Evolutionary conservation across 805 yeast species (phyloP), one percentile per base, ranked within the genome.

Genomic region (Brettanomyces bruxellensis): DNA sequence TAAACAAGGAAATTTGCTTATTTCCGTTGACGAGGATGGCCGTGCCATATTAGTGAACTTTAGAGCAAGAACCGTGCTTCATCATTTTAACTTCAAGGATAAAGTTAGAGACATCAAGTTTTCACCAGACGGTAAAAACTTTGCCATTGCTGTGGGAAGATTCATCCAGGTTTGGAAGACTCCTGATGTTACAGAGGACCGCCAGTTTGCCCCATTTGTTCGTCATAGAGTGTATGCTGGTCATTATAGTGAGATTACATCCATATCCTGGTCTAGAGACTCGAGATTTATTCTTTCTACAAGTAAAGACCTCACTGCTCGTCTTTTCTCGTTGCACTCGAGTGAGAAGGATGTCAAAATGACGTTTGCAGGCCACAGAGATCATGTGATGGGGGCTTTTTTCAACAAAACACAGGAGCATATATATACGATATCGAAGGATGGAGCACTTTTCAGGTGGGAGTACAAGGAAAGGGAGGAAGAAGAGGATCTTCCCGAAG

Each of bases 201-300:
- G 95, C 50, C 96, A 89, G 61, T 93, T 93, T 72, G 93, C 96
- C 0, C 99, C 99, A 13, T 93, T 93, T 65, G 86, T 91, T 37
- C 83, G 95, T 51, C 87, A 86, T 64, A 72, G 95, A 58, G 78
- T 86, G 6, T 89, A 89, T 57, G 88, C 96, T 1, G 99, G 99
- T 34, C 99, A 93, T 68, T 89, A 80, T 61, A 81, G 81, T 44
- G 95, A 87, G 55, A 78, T 93, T 24, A 72, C 78, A 1, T 78
- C 89, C 2, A 63, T 93, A 9, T 73, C 86, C 3, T 93, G 98
- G 98, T 87, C 97, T 1, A 73, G 72, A 28, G 99, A 93, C 64
- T 86, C 96, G 4, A 75, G 96, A 55, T 93, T 89, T 60, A 75
- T 93, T 55, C 69, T 93, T 38, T 79, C 96, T 2, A 75, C 95